Percentiles rank a stretch among this genome's conserved stretches.
phyloP scores from a whole-genome alignment of 306 rosid species.

The Cucurbita ficifolia region DNA sequence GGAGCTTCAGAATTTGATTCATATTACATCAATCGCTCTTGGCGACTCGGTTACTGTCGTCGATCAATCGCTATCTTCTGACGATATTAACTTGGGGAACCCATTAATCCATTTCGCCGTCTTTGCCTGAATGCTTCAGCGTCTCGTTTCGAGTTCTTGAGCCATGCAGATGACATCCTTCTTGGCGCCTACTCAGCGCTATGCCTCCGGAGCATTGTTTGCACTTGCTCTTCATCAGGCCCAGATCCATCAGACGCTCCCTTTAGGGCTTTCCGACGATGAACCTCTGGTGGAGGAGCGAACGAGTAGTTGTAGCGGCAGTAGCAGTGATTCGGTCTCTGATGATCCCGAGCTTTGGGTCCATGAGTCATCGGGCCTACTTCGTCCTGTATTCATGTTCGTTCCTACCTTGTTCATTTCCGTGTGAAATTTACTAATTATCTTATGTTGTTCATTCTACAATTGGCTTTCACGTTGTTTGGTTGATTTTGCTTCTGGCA shows the following conservation, averaged over 20 bases:
- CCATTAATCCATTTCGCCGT: background rate
- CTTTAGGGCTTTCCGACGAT: conserved; percentile 17
- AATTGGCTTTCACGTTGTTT: background rate
- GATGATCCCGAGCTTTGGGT: conserved; percentile 71
- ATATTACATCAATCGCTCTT: background rate
- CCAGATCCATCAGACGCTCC: conserved; percentile 44
- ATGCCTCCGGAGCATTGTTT: conserved; percentile 64
- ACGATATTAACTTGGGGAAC: background rate
- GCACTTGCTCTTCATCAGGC: conserved; percentile 58
- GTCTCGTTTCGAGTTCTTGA: background rate
- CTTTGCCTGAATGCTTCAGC: background rate
- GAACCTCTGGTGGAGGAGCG: conserved; percentile 12
- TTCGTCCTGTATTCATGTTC: conserved; percentile 60
- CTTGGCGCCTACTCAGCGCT: conserved; percentile 51
- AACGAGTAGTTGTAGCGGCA: conserved; percentile 25
- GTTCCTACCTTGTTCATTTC: background rate
- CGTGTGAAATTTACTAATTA: background rate
- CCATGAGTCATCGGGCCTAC: conserved; percentile 38
- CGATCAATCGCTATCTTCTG: background rate
- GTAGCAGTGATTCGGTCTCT: conserved; percentile 47
- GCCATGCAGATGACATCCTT: conserved; percentile 32
- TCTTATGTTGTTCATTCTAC: background rate
- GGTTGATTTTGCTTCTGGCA: no score
- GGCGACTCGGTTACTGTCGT: background rate
- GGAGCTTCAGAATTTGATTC: background rate